Evolutionary conservation across 2,329 filamentous ascomycete species (phyloP), one percentile per base, ranked within the genome.

Genomic region (Parasarocladium wereldwijsianum): DNA sequence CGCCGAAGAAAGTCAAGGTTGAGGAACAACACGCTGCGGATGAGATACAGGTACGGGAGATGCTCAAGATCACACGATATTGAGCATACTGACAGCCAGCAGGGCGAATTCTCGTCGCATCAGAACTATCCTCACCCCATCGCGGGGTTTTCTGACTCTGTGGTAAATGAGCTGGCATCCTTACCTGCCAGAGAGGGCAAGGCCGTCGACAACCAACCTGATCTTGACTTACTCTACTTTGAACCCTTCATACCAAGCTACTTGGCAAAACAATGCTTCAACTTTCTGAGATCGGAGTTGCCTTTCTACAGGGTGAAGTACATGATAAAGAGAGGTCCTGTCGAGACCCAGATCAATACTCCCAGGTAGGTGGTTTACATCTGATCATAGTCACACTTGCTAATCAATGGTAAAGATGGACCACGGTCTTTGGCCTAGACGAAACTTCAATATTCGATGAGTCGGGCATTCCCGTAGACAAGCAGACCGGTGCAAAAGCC

Each of bases 261-360:
- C 9, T 57, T 70, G 8, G 60, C 70, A 13, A 59, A 61, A 4
- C 57, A 68, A 4, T 50, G 84, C 0, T 87, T 86, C 49, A 55
- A 70, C 10, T 84, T 84, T 43, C 61, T 87, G 2, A 69, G 81
- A 2, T 51, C 60, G n/a, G 65, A 78, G 36, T 52, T 87, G 2
- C 77, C 77, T 7, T 86, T 85, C 52, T 83, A 85, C 43, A 66
- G 77, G 31, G 79, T 85, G 4, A 64, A 72, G 40, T 85, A 85
- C 43, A 71, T 63, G 18, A 81, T 85, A 42, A 76, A 70, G 32
- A 67, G 81, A 6, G 70, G 70, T 3, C 64, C 68, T 1, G 50
- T 67, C 2, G 64, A 74, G 32, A 77, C 73, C 0, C 58, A 67
- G 14, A 72, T 86, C 45, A 52, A 50, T 24, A 71, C 63, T 5